Conservation (phyloP, 2,329 filamentous ascomycete genomes). For the Ceratocystis ficicola region DNA sequence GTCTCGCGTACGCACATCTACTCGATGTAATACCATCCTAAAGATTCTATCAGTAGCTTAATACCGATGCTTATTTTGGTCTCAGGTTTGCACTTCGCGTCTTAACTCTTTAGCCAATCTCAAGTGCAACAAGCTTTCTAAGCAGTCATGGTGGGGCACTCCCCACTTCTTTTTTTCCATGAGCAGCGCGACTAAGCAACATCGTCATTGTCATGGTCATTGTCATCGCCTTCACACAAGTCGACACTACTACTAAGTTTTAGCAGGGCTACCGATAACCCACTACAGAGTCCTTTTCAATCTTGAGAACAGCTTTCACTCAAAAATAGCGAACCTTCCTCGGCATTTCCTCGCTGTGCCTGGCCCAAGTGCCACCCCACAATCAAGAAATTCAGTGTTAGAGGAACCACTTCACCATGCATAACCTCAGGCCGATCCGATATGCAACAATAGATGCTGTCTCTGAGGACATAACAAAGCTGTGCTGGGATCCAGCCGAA, state of each 20-base stretch:
- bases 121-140: background rate
- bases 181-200: background rate
- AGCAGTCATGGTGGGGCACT: background rate
- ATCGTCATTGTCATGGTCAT: background rate
- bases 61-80: background rate
- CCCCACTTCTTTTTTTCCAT: conserved; percentile 9
- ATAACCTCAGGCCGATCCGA: conserved; percentile 71
- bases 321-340: background rate
- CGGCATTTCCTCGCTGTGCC: conserved; percentile 1
- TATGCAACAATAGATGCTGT: conserved; percentile 51
- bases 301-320: background rate
- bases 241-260: background rate
- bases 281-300: background rate
- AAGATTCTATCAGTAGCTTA: background rate
- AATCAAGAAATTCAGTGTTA: background rate
- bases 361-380: background rate
- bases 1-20: no score
- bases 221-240: background rate
- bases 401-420: conserved; percentile 44
- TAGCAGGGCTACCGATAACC: background rate
- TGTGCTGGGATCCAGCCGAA: conserved; percentile 72
- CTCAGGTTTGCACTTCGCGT: background rate
- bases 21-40: background rate
- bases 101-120: background rate
- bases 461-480: conserved; percentile 51